Evolutionary conservation across 2,329 filamentous ascomycete species (phyloP), one percentile per base, ranked within the genome.

Genomic region (Trichoderma guizhouense): DNA sequence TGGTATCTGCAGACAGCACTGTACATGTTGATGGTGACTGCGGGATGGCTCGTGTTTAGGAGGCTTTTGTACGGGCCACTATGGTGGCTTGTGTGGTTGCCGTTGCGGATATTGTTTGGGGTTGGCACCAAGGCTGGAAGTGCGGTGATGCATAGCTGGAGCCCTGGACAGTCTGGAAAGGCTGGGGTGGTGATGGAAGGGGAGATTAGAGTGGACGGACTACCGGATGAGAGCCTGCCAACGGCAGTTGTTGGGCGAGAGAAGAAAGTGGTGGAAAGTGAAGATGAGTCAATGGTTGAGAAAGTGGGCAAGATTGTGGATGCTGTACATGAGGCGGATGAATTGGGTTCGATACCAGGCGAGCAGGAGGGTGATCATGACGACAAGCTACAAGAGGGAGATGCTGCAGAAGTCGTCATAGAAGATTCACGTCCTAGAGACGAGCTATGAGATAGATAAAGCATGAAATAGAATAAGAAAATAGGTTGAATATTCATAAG

Each of bases 1-100:
- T 99, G 96, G 96, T 99, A 99, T 80, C 88, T 99, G 39, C 92
- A 96, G 82, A 97, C 93, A 47, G 90, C 95, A 2, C 90, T 98
- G 75, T 97, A 95, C 79, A 86, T 98, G 76, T 87, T 98, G 18
- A 78, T 92, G 26, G 88, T 84, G 7, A 98, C 94, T 1, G 90
- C 95, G 55, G 86, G 85, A 34, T 99, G 96, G 96, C 86, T 99
- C 8, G 79, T 97, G 7, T 98, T 97, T 78, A 86, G 96, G 32
- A 86, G 96, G 58, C 85, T 95, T 53, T 79, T 99, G 8, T 99
- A 97, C 83, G 95, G 96, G 0, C 96, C 96, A 1, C 82, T 93
- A 71, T 97, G 93, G 91, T 96, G 94, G 93, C 85, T 98, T 26
- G 82, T 98, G 28, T 95, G 93, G 88, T 84, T 96, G 71, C 95